phyloP scores from a whole-genome alignment of 345 rosid genomes.

The Schrenkiella parvula region DNA sequence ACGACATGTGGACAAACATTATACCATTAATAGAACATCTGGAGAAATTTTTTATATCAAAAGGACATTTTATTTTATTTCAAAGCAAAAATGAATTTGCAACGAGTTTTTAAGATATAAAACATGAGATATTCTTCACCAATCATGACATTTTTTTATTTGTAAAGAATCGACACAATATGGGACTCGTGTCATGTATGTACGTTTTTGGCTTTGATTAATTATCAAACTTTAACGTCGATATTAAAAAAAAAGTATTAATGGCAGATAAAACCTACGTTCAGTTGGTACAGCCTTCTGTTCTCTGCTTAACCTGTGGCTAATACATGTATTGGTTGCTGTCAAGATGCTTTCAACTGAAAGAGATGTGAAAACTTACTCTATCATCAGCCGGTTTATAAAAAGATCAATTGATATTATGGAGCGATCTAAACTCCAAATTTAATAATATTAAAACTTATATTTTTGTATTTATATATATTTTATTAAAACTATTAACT shows the following conservation, averaged over 20 bases:
- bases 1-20: conserved; percentile 5
- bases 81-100: neutral
- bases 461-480: too few species aligned
- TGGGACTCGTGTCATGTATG: conserved; percentile 13
- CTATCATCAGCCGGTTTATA: too few species aligned
- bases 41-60: neutral
- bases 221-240: neutral
- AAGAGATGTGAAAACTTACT: too few species aligned
- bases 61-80: neutral
- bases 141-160: conserved; percentile 18
- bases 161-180: neutral
- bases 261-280: neutral
- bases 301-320: too few species aligned
- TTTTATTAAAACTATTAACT: too few species aligned
- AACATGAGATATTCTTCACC: neutral
- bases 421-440: too few species aligned
- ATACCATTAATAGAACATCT: conserved; percentile 1
- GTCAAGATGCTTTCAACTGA: too few species aligned
- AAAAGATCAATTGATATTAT: too few species aligned
- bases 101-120: neutral
- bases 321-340: neutral
- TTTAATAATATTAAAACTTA: too few species aligned
- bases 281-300: too few species aligned
- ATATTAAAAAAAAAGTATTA: neutral
- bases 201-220: neutral